Evolutionary conservation across 345 rosid genomes (phyloP), one percentile per base, ranked within the genome.

Genomic region (Linum lewisii): DNA sequence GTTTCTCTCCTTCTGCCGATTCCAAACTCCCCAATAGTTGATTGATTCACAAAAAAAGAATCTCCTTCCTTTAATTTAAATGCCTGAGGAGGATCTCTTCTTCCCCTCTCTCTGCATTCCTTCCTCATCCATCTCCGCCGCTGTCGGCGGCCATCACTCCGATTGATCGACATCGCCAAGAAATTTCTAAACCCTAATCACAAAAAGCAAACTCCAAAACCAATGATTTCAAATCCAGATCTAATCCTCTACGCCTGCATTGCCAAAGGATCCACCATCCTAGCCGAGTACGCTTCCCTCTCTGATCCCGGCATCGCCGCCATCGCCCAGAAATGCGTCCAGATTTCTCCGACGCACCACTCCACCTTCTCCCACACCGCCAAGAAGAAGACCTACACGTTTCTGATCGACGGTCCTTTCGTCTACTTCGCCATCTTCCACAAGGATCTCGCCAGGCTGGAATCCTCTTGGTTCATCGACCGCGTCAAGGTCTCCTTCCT

Each of bases 291-390:
- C 69, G 76, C 66, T 4, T 45, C 58, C 0, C 69, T 81, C 14
- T 70, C 72, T 44, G 79, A 79, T 29, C 67, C 81, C 19, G 89
- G 77, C 24, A 80, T 93, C 65, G 81, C 66, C 65, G 60, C 64
- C 20, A 45, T 84, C 44, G 97, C 84, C 15, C 67, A 60, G 21
- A 22, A 69, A 75, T 93, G 95, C 79, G 72, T 89, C 61, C 78
- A 78, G 60, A 74, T 66, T 24, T 65, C 97, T 60, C 99, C 99
- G 25, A 78, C 73, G 0, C 60, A 77, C 66, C 99, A 93, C 80
- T 77, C 90, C 8, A 34, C 66, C 57, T 93, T 89, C 73, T 83
- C 86, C 34, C 95, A 89, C 25, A 85, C 99, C 18, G 73, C 65
- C 57, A 62, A 69, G 26, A 51, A 72, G 19, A 77, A 76, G 65